Conservation (phyloP, 148 eudicot species). For the Silene latifolia region DNA sequence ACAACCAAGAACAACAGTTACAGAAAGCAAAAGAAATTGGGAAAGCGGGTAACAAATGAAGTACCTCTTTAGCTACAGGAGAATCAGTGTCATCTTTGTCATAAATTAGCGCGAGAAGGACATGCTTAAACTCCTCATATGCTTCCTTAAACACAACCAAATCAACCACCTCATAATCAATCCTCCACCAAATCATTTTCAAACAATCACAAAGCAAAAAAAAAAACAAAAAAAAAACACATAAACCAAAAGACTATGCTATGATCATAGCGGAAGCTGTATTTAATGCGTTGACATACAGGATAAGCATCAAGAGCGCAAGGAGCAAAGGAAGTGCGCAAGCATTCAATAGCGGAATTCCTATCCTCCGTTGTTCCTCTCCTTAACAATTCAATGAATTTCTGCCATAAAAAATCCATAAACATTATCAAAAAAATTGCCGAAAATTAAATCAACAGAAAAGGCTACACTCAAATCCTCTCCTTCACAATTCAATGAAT, state of each 20-base stretch:
- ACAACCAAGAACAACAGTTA: not conserved
- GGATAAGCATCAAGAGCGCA: slow-evolving; percentile 96
- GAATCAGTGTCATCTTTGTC: slow-evolving; percentile 73
- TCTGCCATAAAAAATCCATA: slow-evolving; percentile 36
- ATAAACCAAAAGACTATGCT: not conserved
- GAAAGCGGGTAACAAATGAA: not conserved
- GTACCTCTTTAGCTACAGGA: slow-evolving; percentile 82
- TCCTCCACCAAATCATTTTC: not conserved
- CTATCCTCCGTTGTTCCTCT: slow-evolving; percentile 74
- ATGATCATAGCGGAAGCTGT: too few relatives aligned
- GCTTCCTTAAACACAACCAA: slow-evolving; percentile 77
- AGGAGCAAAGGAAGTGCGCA: slow-evolving; percentile 77
- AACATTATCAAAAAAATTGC: not conserved
- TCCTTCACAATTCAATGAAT: too few relatives aligned
- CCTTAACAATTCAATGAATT: slow-evolving; percentile 89
- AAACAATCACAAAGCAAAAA: not conserved
- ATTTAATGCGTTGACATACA: slow-evolving; percentile 31
- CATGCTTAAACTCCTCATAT: slow-evolving; percentile 95
- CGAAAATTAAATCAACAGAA: too few relatives aligned
- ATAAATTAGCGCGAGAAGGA: slow-evolving; percentile 75
- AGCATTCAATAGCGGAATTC: slow-evolving; percentile 62
- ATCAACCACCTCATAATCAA: slow-evolving; percentile 5
- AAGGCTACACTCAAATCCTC: too few relatives aligned
- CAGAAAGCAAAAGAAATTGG: not conserved
- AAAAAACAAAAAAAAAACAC: not conserved